Base-by-base conservation (phyloP, 495 filamentous ascomycete species). In the Aspergillus coremiiformis region DNA sequence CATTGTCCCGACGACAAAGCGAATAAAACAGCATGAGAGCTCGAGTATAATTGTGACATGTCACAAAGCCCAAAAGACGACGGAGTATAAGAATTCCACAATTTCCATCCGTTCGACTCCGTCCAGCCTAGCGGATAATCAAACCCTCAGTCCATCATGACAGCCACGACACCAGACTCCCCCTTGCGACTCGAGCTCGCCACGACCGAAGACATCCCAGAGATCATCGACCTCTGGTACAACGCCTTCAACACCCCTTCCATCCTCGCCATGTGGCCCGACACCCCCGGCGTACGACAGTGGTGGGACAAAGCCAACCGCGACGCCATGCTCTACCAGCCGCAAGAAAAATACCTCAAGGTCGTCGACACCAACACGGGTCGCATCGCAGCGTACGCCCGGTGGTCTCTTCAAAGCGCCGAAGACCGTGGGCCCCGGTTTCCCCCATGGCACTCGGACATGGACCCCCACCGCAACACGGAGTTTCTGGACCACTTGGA, bases 281-380 rank as follows among this genome's bases (percentile, higher is more conserved):
- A 66, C 43, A 68, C 66, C 1, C 63, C 61, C 3, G 55, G 51
- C 1, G 32, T 60, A 9, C 63, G 53, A 3, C 17, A 63, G 48
- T 68, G 66, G 64, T 56, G 56, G 45, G 49, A 53, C 4, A 43
- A 60, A 8, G 51, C 51, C 35, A 62, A 52, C 44, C 44, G 23
- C 10, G 11, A 52, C 20, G 63, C 66, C 35, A 45, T 66, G 42
- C 33, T 35, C 17, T 39, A 63, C 10, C 61, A 62, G 41, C 61
- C 63, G 0, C 57, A 52, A 12, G 57, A 65, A 24, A 55, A 53
- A 21, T 68, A 66, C 22, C 5, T 68, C 7, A 68, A 66, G 43
- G 42, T 68, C 3, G 37, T 65, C 19, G 66, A 68, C 27, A 20
- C n/a, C 30, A 58, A 3, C 55, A 62, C 20, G 47, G 51, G 35